Conservation (phyloP, 2,329 filamentous ascomycete species). For the Colletotrichum kahawae region DNA sequence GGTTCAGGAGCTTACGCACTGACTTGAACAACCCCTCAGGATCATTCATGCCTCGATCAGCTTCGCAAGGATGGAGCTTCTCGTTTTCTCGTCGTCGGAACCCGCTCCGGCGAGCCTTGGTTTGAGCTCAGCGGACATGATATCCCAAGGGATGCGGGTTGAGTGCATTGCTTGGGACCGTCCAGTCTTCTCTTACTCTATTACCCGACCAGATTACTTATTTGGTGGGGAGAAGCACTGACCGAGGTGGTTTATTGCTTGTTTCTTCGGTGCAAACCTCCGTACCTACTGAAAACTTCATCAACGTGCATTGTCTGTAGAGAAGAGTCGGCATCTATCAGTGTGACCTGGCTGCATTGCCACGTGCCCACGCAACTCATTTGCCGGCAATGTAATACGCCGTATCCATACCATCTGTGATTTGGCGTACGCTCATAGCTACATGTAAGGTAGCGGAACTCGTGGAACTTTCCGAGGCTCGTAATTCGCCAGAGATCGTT, state of each 20-base stretch:
- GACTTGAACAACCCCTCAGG: neutral
- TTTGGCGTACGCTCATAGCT: neutral
- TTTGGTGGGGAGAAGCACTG: rapidly evolving
- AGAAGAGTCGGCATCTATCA: neutral
- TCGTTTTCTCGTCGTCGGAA: neutral
- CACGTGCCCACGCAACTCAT: neutral
- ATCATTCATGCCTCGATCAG: neutral
- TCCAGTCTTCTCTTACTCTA: neutral
- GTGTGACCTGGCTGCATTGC: rapidly evolving
- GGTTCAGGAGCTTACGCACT: neutral
- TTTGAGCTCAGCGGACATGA: neutral
- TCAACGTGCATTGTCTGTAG: rapidly evolving
- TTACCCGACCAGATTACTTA: rapidly evolving
- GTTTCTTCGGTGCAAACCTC: rapidly evolving
- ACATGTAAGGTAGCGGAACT: neutral
- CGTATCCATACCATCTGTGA: rapidly evolving
- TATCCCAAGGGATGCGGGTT: rapidly evolving
- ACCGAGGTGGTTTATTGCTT: no score
- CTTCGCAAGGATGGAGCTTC: neutral
- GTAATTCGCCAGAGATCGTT: neutral
- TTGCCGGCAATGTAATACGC: neutral
- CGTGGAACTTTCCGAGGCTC: neutral
- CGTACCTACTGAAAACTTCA: no score
- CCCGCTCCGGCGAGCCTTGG: neutral
- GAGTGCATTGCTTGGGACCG: rapidly evolving